Evolutionary conservation across 116 monocot species (phyloP).

Genomic region (Posidonia oceanica): DNA sequence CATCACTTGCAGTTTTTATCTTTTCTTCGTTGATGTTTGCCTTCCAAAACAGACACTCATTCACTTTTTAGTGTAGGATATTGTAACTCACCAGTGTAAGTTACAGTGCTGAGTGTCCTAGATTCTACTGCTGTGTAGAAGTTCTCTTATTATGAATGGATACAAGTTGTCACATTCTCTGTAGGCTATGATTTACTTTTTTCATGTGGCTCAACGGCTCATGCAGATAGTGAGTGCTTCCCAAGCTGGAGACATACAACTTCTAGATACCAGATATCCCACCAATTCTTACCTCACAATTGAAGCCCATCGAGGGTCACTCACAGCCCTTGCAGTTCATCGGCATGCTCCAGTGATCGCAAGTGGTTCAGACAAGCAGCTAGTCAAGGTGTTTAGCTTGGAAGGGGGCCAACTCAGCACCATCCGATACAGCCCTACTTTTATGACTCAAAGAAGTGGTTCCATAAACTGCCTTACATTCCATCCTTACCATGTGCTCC

Average conservation of each 20-base stretch:
- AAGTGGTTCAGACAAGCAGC: slow-evolving; percentile 93
- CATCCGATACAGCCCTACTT: slow-evolving; percentile 75
- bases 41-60: too few relatives aligned
- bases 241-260: slow-evolving; percentile 92
- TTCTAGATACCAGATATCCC: slow-evolving; percentile 62
- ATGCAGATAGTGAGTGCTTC: slow-evolving; percentile 92
- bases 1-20: too few relatives aligned
- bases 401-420: slow-evolving; percentile 66
- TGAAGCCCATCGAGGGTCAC: slow-evolving; percentile 83
- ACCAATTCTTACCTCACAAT: slow-evolving; percentile 61
- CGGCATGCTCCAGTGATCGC: slow-evolving; percentile 92
- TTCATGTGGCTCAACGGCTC: not conserved
- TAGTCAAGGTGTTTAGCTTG: slow-evolving; percentile 84
- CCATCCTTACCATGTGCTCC: slow-evolving; percentile 75
- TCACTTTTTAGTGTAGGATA: too few relatives aligned
- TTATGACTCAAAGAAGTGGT: slow-evolving; percentile 91
- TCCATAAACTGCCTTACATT: slow-evolving; percentile 83
- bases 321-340: slow-evolving; percentile 88
- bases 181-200: not conserved
- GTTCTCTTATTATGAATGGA: too few relatives aligned
- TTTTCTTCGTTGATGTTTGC: too few relatives aligned
- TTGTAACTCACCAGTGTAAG: too few relatives aligned
- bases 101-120: too few relatives aligned
- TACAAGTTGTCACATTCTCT: too few relatives aligned
- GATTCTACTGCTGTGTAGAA: too few relatives aligned